These are phyloP conservation scores for Rhodotorula taiwanensis DNA, from an alignment of 768 basidiomycete genomes.

Conservation along the genomic window DNA sequence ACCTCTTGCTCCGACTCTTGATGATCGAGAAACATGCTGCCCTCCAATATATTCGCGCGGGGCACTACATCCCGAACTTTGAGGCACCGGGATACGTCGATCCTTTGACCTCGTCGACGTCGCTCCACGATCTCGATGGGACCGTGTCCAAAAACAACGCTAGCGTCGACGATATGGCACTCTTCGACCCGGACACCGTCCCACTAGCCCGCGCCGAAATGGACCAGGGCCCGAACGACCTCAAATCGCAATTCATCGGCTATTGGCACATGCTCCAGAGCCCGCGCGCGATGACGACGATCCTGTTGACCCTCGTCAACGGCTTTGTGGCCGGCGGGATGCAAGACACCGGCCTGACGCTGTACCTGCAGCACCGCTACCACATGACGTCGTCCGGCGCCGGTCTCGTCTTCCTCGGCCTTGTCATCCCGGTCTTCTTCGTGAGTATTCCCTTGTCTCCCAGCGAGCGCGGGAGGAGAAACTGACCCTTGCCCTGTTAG, in stretches of 20 bases:
- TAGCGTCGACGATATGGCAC: no score
- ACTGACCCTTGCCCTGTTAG: neutral
- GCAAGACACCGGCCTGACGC: slow-evolving; percentile 25
- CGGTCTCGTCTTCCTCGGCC: slow-evolving; percentile 24
- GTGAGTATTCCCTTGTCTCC: neutral
- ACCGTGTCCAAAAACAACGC: neutral
- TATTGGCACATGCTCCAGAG: neutral
- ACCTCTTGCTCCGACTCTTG: slow-evolving; percentile 30
- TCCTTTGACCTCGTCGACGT: no score
- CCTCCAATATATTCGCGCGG: slow-evolving; percentile 12
- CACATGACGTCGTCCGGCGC: slow-evolving; percentile 12
- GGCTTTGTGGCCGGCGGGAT: slow-evolving; percentile 20
- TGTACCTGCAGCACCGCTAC: slow-evolving; percentile 18
- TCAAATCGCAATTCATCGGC: neutral
- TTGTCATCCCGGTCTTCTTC: slow-evolving; percentile 24
- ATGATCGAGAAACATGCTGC: slow-evolving; percentile 35
- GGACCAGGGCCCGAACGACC: neutral
- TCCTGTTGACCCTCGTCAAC: slow-evolving; percentile 10
- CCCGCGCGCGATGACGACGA: slow-evolving; percentile 13
- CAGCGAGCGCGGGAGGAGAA: fast-evolving
- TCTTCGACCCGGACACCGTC: no score
- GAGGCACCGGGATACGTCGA: slow-evolving; percentile 30
- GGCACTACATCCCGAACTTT: slow-evolving; percentile 12
- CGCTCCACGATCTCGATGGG: neutral
- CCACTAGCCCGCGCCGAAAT: neutral